Base-by-base conservation (phyloP, 2,329 filamentous ascomycete species). In the Exophiala xenobiotica region DNA sequence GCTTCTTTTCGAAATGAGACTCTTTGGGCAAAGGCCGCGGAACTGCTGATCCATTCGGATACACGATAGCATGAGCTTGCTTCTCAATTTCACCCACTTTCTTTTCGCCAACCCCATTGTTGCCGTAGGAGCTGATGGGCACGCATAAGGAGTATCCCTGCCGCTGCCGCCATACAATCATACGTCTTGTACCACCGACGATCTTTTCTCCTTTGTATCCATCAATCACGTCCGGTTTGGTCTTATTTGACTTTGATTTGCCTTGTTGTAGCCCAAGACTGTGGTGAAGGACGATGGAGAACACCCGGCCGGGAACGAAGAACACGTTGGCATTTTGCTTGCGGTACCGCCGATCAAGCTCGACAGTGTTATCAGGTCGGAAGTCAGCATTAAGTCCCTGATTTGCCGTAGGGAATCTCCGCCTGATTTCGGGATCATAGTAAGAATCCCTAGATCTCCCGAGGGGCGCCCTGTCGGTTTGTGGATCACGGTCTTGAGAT, bases 1-100 rank as follows among this genome's bases (percentile, higher is more conserved):
- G 63, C 6, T 63, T 53, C 46, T 75, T 75, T 2, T 27, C 56
- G 24, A 58, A 44, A 1, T 14, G 11, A 7, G 38, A 22, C 42
- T 58, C 55, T 8, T 22, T 29, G 7, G 23, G 14, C 2, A 51
- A 19, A 6, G 16, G 16, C 24, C 2, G 9, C 1, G 51, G 27
- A 12, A 26, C 7, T 16, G 12, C 7, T 18, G 4, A 7, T 11
- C 14, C 9, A 14, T 39, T 20, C 3, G 22, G 11, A 39, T 56
- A 50, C 1, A 48, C 37, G 24, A 56, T 50, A 18, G 45, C 44
- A 29, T 56, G 53, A 11, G 53, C 45, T 23, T 22, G 19, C 18
- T 23, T 33, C 20, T 47, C 44, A 1, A 22, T 7, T 1, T 20
- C 2, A 20, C 14, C 14, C 26, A 56, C 42, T 1, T 46, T 42